These are phyloP conservation scores for Rubroshorea leprosula DNA, from an alignment of 345 rosid species.

Conservation along the genomic window DNA sequence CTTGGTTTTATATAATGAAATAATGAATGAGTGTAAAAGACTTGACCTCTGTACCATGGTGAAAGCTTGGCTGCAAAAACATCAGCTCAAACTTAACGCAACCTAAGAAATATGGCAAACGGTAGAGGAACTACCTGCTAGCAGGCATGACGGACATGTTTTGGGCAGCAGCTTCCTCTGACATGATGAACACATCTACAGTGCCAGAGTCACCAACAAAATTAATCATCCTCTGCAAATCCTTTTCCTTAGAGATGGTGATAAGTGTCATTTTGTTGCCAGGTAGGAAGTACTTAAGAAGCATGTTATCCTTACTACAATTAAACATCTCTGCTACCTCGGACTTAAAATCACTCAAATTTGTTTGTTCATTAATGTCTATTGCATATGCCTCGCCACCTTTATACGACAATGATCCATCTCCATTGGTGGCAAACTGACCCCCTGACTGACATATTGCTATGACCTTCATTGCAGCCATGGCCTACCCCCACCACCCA, in stretches of 20 bases:
- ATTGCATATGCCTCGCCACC: constrained; percentile 90
- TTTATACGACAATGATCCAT: constrained; percentile 57
- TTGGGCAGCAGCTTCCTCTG: constrained; percentile 52
- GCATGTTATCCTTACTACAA: constrained; percentile 44
- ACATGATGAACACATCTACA: constrained; percentile 59
- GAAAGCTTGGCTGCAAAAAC: no score
- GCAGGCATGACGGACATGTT: constrained; percentile 59
- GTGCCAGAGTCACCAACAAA: constrained; percentile 56
- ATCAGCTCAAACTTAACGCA: no score
- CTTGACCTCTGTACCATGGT: no score
- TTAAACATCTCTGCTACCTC: constrained; percentile 78
- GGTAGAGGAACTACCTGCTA: constrained; percentile 46
- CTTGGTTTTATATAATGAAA: no score
- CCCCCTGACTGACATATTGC: constrained; percentile 96
- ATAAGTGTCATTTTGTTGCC: constrained; percentile 86
- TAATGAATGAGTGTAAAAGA: no score
- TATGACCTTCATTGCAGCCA: constrained; percentile 76
- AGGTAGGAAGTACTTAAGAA: constrained; percentile 81
- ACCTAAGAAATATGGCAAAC: no score
- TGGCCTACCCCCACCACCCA: no score
- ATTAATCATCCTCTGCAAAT: constrained; percentile 72
- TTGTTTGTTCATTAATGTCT: constrained; percentile 60
- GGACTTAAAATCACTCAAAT: constrained; percentile 55
- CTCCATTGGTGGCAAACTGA: constrained; percentile 55
- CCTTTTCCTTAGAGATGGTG: constrained; percentile 84